Evolutionary conservation across 768 basidiomycete genomes (phyloP).

Genomic region (Lactarius sp.): DNA sequence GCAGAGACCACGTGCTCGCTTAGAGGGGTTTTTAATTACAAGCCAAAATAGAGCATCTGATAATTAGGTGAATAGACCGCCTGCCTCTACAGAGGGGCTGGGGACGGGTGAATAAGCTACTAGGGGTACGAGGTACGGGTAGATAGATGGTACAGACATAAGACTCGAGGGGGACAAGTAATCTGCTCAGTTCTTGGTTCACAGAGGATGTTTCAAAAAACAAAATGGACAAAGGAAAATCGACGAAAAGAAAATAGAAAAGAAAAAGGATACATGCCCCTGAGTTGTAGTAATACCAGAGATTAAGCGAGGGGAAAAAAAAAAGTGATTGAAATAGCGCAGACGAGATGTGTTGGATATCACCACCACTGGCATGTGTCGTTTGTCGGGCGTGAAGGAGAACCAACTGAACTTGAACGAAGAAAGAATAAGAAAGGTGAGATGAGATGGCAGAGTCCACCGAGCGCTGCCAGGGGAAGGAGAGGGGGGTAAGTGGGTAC

Average conservation of each 20-base stretch:
- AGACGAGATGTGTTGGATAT: slow-evolving; percentile 21
- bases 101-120: slow-evolving; percentile 20
- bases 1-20: neutral
- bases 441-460: slow-evolving; percentile 4
- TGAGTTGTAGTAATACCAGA: slow-evolving; percentile 15
- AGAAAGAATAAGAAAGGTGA: neutral
- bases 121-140: slow-evolving; percentile 18
- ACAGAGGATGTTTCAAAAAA: slow-evolving; percentile 5
- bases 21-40: neutral
- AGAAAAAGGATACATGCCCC: slow-evolving; percentile 6
- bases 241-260: neutral
- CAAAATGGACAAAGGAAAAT: neutral
- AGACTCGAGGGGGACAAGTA: neutral
- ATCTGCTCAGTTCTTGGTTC: slow-evolving; percentile 16
- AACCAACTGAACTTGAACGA: neutral
- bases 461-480: slow-evolving; percentile 5
- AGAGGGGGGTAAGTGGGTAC: neutral
- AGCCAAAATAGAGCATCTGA: slow-evolving; percentile 20
- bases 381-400: neutral
- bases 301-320: neutral
- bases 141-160: slow-evolving; percentile 24
- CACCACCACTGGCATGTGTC: slow-evolving; percentile 16
- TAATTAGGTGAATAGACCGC: slow-evolving; percentile 23
- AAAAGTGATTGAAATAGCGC: slow-evolving; percentile 8
- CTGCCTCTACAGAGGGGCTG: neutral